Evolutionary conservation across 345 rosid species (phyloP).

Genomic region (Limnanthes douglasii): DNA sequence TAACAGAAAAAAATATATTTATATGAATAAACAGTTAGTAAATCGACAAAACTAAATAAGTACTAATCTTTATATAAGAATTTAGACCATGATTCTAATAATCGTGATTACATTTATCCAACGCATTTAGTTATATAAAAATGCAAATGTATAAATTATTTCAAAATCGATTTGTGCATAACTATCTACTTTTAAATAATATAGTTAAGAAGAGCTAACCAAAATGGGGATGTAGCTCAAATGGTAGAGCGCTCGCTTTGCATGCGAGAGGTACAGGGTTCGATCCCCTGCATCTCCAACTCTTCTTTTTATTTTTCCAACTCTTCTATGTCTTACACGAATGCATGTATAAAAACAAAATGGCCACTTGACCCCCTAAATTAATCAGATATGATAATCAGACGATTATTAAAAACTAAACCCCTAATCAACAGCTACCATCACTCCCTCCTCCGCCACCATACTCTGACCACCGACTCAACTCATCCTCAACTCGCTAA

Average conservation of each 20-base stretch:
- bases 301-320: not conserved
- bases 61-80: too few relatives aligned
- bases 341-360: too few relatives aligned
- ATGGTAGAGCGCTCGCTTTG: conserved; percentile 89
- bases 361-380: too few relatives aligned
- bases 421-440: not conserved
- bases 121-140: too few relatives aligned
- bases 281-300: conserved; percentile 77
- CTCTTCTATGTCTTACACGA: too few relatives aligned
- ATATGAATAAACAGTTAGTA: too few relatives aligned
- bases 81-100: too few relatives aligned
- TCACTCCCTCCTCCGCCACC: conserved; percentile 4
- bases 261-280: conserved; percentile 70
- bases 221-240: conserved; percentile 78
- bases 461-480: conserved; percentile 4
- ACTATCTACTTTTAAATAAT: not conserved
- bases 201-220: accelerated
- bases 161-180: accelerated
- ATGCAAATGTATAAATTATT: too few relatives aligned
- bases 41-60: too few relatives aligned
- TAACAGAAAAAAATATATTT: too few relatives aligned
- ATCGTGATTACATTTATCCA: too few relatives aligned
- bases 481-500: conserved; percentile 6
- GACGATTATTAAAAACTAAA: conserved; percentile 9
- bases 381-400: conserved; percentile 5